Percentiles rank a stretch among this genome's conserved stretches.
Evolutionary conservation across 1,284 basidiomycete species (phyloP).

Genomic region (Entoloma clypeatum): DNA sequence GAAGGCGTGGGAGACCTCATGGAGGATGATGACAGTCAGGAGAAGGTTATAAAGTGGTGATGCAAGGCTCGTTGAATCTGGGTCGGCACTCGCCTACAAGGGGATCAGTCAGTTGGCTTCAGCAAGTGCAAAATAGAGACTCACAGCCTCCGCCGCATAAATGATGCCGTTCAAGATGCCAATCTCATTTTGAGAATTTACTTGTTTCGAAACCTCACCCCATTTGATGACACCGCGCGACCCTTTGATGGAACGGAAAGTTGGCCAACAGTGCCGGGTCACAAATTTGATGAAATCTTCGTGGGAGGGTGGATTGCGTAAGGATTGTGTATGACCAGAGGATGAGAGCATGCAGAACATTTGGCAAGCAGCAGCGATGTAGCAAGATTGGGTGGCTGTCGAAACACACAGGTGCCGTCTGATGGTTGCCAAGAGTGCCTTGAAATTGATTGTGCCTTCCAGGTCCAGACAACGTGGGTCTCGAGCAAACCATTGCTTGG

Average conservation of each 20-base stretch:
- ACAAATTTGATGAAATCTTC: constrained; percentile 4
- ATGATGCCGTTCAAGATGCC: constrained; percentile 2
- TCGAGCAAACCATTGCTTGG: background rate
- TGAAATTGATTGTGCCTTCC: constrained; percentile 1
- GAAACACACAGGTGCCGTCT: constrained; percentile 2
- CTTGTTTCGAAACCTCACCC: constrained; percentile 1
- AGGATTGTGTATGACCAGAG: too few relatives aligned
- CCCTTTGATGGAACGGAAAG: constrained; percentile 1
- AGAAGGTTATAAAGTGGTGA: constrained; percentile 6
- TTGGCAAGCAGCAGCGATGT: background rate
- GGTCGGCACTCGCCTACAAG: constrained; percentile 1
- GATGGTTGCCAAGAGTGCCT: constrained; percentile 3
- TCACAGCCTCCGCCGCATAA: constrained; percentile 3
- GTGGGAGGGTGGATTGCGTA: constrained; percentile 1
- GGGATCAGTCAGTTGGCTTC: constrained; percentile 3
- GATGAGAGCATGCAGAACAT: background rate
- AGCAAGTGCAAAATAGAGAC: constrained; percentile 4
- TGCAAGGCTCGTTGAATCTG: constrained; percentile 4
- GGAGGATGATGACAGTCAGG: constrained; percentile 2
- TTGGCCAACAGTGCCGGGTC: constrained; percentile 4
- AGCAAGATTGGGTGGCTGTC: background rate
- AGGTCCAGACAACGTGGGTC: background rate
- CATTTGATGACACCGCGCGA: constrained; percentile 2
- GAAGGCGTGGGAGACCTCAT: constrained; percentile 3
- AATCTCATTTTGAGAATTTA: constrained; percentile 6